A percentile compares a stretch with the other conserved stretches of the same genome.
Evolutionary conservation across 2,329 filamentous ascomycete species (phyloP).

Genomic region (Fusarium fujikuroi): DNA sequence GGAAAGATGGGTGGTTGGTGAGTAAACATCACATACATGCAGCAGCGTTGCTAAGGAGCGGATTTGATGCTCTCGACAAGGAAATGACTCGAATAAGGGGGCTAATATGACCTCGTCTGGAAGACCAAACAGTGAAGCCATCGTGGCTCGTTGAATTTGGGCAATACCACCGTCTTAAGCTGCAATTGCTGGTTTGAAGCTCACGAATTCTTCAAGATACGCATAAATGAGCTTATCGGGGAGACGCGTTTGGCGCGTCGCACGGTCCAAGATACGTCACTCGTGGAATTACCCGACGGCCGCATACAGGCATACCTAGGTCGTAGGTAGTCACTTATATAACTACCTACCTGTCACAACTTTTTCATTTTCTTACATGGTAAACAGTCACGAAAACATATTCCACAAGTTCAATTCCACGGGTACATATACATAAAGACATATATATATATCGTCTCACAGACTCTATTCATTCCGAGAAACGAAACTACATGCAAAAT

Average conservation of each 20-base stretch:
- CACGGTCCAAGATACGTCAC: conserved; percentile 40
- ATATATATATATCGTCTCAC: too few relatives aligned
- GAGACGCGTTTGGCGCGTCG: conserved; percentile 48
- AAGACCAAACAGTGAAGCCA: conserved; percentile 59
- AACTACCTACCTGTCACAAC: neutral
- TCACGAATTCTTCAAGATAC: conserved; percentile 3
- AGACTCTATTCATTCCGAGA: neutral
- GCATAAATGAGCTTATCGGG: neutral
- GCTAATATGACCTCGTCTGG: conserved; percentile 63
- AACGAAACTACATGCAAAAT: conserved; percentile 23
- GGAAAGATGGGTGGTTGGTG: neutral
- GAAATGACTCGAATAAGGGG: conserved; percentile 60
- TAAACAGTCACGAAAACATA: too few relatives aligned
- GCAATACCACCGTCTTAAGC: neutral
- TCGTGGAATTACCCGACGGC: conserved; percentile 39
- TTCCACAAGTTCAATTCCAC: neutral
- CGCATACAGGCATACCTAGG: neutral
- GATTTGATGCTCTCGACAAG: conserved; percentile 69
- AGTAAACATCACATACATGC: conserved; percentile 56
- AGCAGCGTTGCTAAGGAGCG: conserved; percentile 67
- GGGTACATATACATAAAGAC: neutral
- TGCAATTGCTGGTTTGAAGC: conserved; percentile 17
- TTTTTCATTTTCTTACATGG: neutral
- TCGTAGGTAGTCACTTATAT: too few relatives aligned
- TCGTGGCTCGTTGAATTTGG: conserved; percentile 22